Evolutionary conservation across 176 grass and related monocot species (phyloP).

Genomic region (Oryza meyeriana): DNA sequence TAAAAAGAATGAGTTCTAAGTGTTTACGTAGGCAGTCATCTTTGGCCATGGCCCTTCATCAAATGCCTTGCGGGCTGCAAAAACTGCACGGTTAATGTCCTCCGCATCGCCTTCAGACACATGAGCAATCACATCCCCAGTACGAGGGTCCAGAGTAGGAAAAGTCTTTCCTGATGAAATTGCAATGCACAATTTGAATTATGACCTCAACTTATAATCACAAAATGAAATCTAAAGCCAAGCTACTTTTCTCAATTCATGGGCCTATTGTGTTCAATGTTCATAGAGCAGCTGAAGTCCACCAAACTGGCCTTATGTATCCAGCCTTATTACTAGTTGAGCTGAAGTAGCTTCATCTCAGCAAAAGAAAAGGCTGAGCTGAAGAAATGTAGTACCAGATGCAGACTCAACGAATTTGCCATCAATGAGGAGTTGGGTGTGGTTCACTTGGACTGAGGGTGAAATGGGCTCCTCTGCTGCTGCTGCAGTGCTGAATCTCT

Average conservation of each 20-base stretch:
- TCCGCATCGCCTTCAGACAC: constrained; percentile 71
- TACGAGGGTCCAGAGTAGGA: constrained; percentile 73
- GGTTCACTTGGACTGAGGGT: constrained; percentile 67
- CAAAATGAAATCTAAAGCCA: neutral
- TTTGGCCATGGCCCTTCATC: constrained; percentile 90
- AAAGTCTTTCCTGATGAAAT: constrained; percentile 67
- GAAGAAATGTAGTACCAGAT: constrained; percentile 55
- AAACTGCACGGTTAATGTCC: constrained; percentile 56
- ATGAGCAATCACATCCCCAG: constrained; percentile 73
- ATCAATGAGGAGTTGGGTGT: constrained; percentile 84
- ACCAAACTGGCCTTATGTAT: neutral
- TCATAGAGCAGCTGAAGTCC: neutral
- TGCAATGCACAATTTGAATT: neutral
- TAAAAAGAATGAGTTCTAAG: no score
- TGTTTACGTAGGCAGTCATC: constrained; percentile 82
- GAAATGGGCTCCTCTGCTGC: constrained; percentile 71
- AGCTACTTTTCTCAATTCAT: neutral
- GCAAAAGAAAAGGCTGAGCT: neutral
- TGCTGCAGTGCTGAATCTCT: constrained; percentile 73
- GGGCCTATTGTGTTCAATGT: neutral
- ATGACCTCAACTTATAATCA: neutral
- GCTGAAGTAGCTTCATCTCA: no score
- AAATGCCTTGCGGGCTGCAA: constrained; percentile 81
- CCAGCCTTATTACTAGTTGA: neutral
- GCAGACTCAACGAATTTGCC: constrained; percentile 83